Conservation (phyloP, 2,329 filamentous ascomycete species). For the Trichoderma breve region DNA sequence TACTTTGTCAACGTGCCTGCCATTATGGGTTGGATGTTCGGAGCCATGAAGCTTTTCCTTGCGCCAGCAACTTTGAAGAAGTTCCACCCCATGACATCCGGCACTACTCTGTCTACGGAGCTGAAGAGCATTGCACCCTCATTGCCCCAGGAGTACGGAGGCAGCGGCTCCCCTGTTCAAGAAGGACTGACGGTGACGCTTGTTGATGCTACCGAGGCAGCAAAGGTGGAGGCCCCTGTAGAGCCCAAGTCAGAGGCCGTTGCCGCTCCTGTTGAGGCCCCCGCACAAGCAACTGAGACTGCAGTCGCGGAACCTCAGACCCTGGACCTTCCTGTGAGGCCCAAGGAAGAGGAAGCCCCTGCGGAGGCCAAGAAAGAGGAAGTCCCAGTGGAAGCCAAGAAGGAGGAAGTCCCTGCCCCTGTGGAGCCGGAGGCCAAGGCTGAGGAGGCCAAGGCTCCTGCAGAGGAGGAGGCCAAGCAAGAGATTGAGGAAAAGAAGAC, state of each 20-base stretch:
- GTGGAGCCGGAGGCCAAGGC: background rate
- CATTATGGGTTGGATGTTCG: conserved; percentile 86
- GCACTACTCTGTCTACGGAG: conserved; percentile 63
- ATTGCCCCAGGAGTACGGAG: conserved; percentile 77
- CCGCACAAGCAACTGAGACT: background rate
- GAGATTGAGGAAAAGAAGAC: background rate
- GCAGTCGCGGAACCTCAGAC: conserved; percentile 10
- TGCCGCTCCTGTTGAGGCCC: background rate
- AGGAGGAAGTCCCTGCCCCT: background rate
- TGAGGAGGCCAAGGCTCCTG: background rate
- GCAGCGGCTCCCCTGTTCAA: conserved; percentile 54
- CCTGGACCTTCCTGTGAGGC: conserved; percentile 14
- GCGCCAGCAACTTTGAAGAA: conserved; percentile 73
- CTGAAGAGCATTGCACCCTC: conserved; percentile 58
- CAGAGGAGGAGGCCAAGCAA: background rate
- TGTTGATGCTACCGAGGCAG: conserved; percentile 21
- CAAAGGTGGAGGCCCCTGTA: conserved; percentile 21
- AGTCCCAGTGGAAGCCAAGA: background rate
- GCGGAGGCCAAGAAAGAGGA: background rate
- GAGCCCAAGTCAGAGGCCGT: background rate
- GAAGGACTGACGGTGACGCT: conserved; percentile 36
- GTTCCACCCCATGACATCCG: conserved; percentile 75
- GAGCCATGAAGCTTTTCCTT: conserved; percentile 72
- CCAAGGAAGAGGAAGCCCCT: conserved; percentile 9
- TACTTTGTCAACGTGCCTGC: conserved; percentile 94